Conservation (phyloP, 768 basidiomycete genomes). For the Mycena floridula region DNA sequence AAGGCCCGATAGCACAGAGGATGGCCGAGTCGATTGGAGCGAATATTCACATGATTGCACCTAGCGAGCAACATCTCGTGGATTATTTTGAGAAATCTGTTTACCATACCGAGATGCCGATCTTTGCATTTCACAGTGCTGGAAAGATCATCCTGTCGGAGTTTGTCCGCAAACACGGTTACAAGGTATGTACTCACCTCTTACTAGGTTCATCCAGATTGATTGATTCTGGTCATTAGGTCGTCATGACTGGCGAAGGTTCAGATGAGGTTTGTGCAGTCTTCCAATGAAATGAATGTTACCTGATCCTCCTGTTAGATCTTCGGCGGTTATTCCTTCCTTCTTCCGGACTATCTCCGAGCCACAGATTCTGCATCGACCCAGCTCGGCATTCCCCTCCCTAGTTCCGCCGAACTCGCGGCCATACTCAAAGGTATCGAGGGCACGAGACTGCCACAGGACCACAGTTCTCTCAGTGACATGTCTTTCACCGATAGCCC, state of each 20-base stretch:
- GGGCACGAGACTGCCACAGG: background rate
- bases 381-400: slow-evolving; percentile 4
- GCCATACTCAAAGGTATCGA: background rate
- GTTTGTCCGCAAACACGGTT: slow-evolving; percentile 6
- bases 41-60: slow-evolving; percentile 4
- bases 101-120: slow-evolving; percentile 9
- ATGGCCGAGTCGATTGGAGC: slow-evolving; percentile 7
- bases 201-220: background rate
- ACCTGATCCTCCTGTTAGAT: too few species aligned
- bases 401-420: slow-evolving; percentile 2
- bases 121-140: slow-evolving; percentile 6
- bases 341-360: slow-evolving; percentile 6
- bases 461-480: background rate
- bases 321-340: slow-evolving; percentile 8
- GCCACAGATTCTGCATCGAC: slow-evolving; percentile 1
- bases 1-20: slow-evolving; percentile 6
- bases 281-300: too few species aligned
- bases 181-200: slow-evolving; percentile 5
- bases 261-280: slow-evolving; percentile 8
- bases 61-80: slow-evolving; percentile 5
- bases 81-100: slow-evolving; percentile 7
- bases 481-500: slow-evolving; percentile 1
- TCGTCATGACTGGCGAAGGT: slow-evolving; percentile 8
- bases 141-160: slow-evolving; percentile 10
- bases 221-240: slow-evolving; percentile 1